Base-by-base conservation (phyloP, 176 grass and related monocot genomes). In the Tillandsia leiboldiana region DNA sequence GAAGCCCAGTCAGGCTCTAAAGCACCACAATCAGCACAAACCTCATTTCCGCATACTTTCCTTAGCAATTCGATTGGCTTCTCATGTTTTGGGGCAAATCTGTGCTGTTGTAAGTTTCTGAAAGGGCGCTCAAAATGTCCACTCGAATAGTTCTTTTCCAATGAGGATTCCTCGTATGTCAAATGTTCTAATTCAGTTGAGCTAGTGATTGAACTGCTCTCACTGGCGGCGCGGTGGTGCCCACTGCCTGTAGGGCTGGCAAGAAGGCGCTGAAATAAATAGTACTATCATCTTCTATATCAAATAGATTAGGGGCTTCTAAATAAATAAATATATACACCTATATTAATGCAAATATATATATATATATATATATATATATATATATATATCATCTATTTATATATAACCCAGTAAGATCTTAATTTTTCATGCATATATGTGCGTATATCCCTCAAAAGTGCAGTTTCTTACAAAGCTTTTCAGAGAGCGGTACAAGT, bases 41-140 rank as follows among this genome's bases (percentile, higher is more conserved):
- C 75, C 66, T 82, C 76, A 71, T 94, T 99, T 48, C 95, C 95
- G 49, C n/a, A 65, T 63, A 93, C 95, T 83, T 99, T 99, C 68
- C 95, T 87, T 57, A 94, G 95, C 82, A 86, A 72, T 65, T 99
- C 90, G 73, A 99, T 99, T 83, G 95, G 84, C 68, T 94, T 99
- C 70, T 99, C 95, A 64, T 91, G 87, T 82, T 86, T 94, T 79
- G 86, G 72, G 72, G 73, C 87, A 48, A 76, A 79, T 70, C 82
- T 85, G 22, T 99, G 90, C 23, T 86, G 87, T 42, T 99, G 95
- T 52, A 77, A 51, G 71, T 15, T 72, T 84, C 90, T 81, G 69
- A 72, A 74, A 75, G 82, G 84, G 80, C 84, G 87, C 33, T 93
- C 87, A 33, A 88, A 92, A 71, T 99, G 72, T 65, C 95, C 90